Evolutionary conservation across 805 yeast genomes (phyloP), one percentile per base, ranked within the genome.

Genomic region (Saccharomyces paradoxus): DNA sequence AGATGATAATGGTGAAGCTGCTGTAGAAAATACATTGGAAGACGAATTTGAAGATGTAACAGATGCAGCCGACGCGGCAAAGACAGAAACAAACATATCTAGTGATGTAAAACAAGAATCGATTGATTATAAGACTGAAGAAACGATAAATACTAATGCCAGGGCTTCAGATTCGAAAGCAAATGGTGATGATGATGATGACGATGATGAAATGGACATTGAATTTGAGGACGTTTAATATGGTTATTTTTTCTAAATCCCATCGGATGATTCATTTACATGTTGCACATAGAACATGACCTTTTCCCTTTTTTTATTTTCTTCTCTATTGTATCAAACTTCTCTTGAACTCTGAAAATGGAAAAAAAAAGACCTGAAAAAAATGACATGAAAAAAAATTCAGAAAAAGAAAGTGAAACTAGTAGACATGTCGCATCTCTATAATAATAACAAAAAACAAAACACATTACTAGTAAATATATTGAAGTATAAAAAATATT

Each of bases 1-100:
- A 6, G 76, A 69, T 9, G 77, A 71, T 3, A 75, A 71, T 24
- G 74, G 70, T 9, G 72, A 67, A 41, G 58, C 56, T 13, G 31
- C 52, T n/a, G 61, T 59, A 3, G 66, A 64, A 52, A 62, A 55
- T 49, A 58, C 57, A 49, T 57, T 44, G 22, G 63, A 61, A 8
- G 64, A 56, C 29, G 64, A 59, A 28, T 59, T 60, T 53, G 67
- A 67, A 27, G 68, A 60, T 53, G 64, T 59, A 17, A 60, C 57
- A 24, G 59, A 56, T 17, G 57, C 54, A 26, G 69, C 58, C 28
- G 58, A 47, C 29, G 47, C 52, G n/a, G 27, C 50, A 50, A 46
- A 49, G 30, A 41, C 50, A 29, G 22, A 47, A 48, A n/a, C 52
- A 52, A 17, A 52, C 41, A 49, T 27, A 21, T 5, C 58, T 49